Base-by-base conservation (phyloP, 2,329 filamentous ascomycete species). In the Trichoderma sp. region DNA sequence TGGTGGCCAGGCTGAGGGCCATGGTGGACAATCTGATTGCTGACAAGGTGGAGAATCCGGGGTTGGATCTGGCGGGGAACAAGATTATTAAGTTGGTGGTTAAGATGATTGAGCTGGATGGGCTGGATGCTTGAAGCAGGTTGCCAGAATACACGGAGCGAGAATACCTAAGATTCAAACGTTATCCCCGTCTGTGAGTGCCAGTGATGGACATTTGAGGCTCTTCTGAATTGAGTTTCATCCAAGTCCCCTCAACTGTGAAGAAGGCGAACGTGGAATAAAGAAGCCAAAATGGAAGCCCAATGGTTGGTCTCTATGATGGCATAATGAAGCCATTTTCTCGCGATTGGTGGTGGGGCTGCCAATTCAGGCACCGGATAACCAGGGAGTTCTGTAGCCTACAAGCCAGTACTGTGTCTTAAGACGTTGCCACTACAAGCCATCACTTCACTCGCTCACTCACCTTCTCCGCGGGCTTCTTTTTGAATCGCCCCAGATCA, bases 11-110 rank as follows among this genome's bases (percentile, higher is more conserved):
- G 74, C 82, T 99, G 75, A 87, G 96, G 74, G 90, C 90, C 71
- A 93, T 98, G 90, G 86, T 99, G 69, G 96, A 99, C 83, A 89
- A 91, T 75, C 86, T 97, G 73, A 88, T 99, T 77, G 92, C 92
- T 71, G 86, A 88, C 75, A 94, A 94, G 81, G 90, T 98, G 63
- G 93, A 95, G 79, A 90, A 93, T 74, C 93, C 93, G 0, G 86
- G 86, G 14, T 79, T 88, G 71, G 88, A 90, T 60, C 79, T 90
- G 43, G 83, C 83, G 71, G 83, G 86, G 58, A 87, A 86, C 72
- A 90, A 92, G 76, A 90, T 98, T 30, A 92, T 98, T 72, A 88
- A 87, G 77, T 83, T 93, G 74, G 95, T 97, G 69, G 89, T 90
- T 75, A 91, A 89, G 82, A 85, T 98, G 82, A 92, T 98, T 76